Evolutionary conservation across 2,329 filamentous ascomycete genomes (phyloP).

Genomic region (Penicillium sclerotigenum): DNA sequence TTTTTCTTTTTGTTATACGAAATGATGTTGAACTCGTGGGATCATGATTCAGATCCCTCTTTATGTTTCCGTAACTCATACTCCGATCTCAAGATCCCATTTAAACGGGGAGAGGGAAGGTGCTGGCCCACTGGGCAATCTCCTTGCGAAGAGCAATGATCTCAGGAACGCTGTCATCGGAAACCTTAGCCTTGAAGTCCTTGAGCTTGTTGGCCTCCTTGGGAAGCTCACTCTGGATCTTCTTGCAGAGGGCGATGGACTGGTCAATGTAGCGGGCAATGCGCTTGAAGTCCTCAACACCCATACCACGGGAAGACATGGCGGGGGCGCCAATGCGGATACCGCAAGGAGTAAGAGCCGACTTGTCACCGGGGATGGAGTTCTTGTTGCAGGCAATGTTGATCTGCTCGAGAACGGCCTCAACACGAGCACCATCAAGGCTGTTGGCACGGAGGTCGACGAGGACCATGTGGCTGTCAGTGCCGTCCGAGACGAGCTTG

Average conservation of each 20-base stretch:
- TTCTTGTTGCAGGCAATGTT: conserved; percentile 99
- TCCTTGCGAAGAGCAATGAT: conserved; percentile 85
- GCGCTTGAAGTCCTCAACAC: conserved; percentile 84
- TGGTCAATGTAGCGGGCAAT: conserved; percentile 87
- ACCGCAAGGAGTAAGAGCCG: conserved; percentile 87
- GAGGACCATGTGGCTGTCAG: conserved; percentile 94
- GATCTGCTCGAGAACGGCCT: conserved; percentile 94
- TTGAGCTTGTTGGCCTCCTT: conserved; percentile 99
- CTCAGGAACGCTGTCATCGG: conserved; percentile 71
- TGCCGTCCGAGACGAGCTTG: conserved; percentile 87
- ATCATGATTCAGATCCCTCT: conserved; percentile 16
- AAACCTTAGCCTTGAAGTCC: conserved; percentile 96
- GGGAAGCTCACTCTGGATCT: conserved; percentile 77
- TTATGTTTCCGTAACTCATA: conserved; percentile 5
- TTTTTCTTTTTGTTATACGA: conserved; percentile 30
- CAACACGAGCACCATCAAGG: conserved; percentile 87
- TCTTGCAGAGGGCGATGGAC: conserved; percentile 84
- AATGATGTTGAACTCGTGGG: conserved; percentile 40
- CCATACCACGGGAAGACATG: conserved; percentile 95
- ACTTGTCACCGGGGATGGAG: conserved; percentile 95
- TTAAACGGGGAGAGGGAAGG: conserved; percentile 79
- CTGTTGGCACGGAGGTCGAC: conserved; percentile 84
- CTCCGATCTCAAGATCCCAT: conserved; percentile 4
- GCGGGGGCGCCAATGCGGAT: conserved; percentile 95
- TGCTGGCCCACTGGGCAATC: conserved; percentile 79